A percentile compares a stretch with the other conserved stretches of the same genome.
These are phyloP conservation scores for Aspergillus baeticus DNA, from an alignment of 495 filamentous ascomycete species.

Conservation along the genomic window DNA sequence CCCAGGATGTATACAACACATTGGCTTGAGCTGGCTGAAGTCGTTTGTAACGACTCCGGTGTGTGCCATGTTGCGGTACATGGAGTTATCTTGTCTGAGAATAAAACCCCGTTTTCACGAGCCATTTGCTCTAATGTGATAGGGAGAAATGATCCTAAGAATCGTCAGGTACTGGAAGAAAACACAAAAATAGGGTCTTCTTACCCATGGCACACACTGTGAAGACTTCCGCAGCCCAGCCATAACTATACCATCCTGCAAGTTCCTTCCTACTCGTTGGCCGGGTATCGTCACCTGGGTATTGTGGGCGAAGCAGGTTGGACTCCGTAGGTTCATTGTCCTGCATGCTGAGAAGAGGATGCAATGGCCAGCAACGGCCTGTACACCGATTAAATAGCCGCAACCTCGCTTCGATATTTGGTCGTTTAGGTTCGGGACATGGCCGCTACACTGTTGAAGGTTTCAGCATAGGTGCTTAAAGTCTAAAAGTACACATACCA, in stretches of 20 bases:
- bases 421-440: not conserved
- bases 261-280: conserved; percentile 85
- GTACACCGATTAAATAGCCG: not conserved
- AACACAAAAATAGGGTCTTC: conserved; percentile 4
- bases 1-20: conserved; percentile 84
- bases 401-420: not conserved
- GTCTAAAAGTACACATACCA: not conserved
- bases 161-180: conserved; percentile 1
- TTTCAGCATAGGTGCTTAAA: not conserved
- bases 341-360: conserved; percentile 20
- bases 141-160: conserved; percentile 87
- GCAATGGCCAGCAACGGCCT: not conserved
- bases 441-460: not conserved
- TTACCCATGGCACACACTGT: conserved; percentile 85
- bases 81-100: conserved; percentile 69
- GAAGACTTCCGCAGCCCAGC: conserved; percentile 96
- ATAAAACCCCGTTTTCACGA: conserved; percentile 79
- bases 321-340: conserved; percentile 24
- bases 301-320: conserved; percentile 39
- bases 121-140: conserved; percentile 93
- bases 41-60: conserved; percentile 17
- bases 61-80: conserved; percentile 57
- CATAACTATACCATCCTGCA: conserved; percentile 93
- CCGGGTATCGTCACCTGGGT: conserved; percentile 82
- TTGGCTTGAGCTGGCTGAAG: conserved; percentile 50